phyloP scores from a whole-genome alignment of 495 filamentous ascomycete genomes.

The Xylaria cubensis region DNA sequence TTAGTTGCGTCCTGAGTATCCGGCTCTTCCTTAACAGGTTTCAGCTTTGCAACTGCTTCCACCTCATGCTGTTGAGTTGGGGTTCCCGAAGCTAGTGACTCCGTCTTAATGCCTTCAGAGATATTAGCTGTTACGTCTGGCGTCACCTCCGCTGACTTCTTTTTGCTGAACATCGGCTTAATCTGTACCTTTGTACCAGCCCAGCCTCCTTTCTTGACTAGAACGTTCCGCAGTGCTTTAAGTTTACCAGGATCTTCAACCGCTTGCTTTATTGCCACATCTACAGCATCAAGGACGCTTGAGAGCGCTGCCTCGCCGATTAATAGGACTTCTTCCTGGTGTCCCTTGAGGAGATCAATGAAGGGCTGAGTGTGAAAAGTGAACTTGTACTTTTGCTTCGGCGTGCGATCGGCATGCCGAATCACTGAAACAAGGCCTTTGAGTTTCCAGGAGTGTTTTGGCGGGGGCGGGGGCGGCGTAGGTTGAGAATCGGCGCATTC shows the following conservation, averaged over 20 bases:
- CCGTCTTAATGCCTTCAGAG: slow-evolving; percentile 34
- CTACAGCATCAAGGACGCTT: slow-evolving; percentile 86
- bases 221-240: slow-evolving; percentile 77
- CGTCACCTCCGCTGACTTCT: slow-evolving; percentile 61
- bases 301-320: slow-evolving; percentile 90
- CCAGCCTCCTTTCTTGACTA: slow-evolving; percentile 91
- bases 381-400: slow-evolving; percentile 99
- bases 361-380: slow-evolving; percentile 98
- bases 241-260: slow-evolving; percentile 89
- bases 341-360: slow-evolving; percentile 89
- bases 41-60: slow-evolving; percentile 30
- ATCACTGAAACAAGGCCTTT: slow-evolving; percentile 99
- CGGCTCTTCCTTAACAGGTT: slow-evolving; percentile 28
- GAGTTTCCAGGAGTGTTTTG: slow-evolving; percentile 95
- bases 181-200: slow-evolving; percentile 98
- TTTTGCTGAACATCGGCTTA: slow-evolving; percentile 95
- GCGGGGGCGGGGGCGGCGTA: slow-evolving; percentile 75
- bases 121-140: slow-evolving; percentile 33
- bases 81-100: slow-evolving; percentile 65
- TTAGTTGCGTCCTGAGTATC: slow-evolving; percentile 23
- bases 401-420: slow-evolving; percentile 93
- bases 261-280: slow-evolving; percentile 73
- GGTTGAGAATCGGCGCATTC: slow-evolving; percentile 43
- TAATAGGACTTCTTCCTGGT: slow-evolving; percentile 94
- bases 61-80: slow-evolving; percentile 65